Conservation (phyloP, 1,139 yeast species). For the Pichia sp. region DNA sequence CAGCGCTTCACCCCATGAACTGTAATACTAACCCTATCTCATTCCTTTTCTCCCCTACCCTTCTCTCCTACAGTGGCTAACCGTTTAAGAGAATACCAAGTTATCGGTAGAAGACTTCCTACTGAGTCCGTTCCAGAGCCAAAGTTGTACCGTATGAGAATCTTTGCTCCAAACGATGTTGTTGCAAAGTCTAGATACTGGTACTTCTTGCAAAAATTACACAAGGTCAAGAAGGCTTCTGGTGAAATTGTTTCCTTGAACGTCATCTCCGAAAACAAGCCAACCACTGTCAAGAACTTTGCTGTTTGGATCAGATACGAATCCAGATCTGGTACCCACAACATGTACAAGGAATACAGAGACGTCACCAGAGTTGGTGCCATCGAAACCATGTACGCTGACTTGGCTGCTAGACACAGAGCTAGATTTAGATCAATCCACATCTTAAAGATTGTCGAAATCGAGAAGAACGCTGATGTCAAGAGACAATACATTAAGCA, state of each 20-base stretch:
- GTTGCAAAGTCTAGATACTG: conserved; percentile 99
- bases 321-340: conserved; percentile 99
- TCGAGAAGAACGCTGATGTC: conserved; percentile 95
- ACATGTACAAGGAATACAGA: conserved; percentile 99
- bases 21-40: conserved; percentile 16
- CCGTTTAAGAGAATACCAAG: conserved; percentile 99
- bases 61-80: conserved; percentile 18
- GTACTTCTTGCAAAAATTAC: conserved; percentile 99
- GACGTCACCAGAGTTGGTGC: conserved; percentile 99
- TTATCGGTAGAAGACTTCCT: conserved; percentile 99
- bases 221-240: conserved; percentile 99
- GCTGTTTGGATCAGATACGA: conserved; percentile 99
- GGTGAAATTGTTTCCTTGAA: conserved; percentile 98
- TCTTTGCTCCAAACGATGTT: conserved; percentile 98
- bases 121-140: conserved; percentile 99
- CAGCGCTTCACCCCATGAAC: not conserved
- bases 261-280: conserved; percentile 89
- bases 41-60: not conserved
- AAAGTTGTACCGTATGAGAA: conserved; percentile 99
- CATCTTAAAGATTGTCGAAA: conserved; percentile 97
- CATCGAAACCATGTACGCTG: conserved; percentile 98
- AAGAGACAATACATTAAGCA: conserved; percentile 99
- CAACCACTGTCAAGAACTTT: conserved; percentile 99
- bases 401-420: conserved; percentile 99
- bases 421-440: conserved; percentile 99